Evolutionary conservation across 495 filamentous ascomycete genomes (phyloP).

Genomic region (Neurospora discreta): DNA sequence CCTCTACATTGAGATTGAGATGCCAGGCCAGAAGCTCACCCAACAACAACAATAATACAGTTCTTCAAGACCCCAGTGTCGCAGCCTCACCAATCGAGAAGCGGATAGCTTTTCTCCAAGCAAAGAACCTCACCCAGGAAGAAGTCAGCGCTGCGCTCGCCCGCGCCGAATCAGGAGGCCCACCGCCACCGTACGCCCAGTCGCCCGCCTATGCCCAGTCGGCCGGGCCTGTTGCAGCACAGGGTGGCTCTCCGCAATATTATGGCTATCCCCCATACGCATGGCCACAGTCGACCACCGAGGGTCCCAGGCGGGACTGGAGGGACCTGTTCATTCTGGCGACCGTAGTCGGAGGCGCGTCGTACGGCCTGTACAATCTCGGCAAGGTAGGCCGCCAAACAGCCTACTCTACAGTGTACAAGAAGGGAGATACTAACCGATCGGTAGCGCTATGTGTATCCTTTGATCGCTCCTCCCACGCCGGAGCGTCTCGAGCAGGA

Average conservation of each 20-base stretch:
- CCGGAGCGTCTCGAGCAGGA: slow-evolving; percentile 86
- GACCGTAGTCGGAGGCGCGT: slow-evolving; percentile 74
- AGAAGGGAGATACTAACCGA: slow-evolving; percentile 6
- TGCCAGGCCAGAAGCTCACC: neutral
- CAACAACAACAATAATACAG: slow-evolving; percentile 34
- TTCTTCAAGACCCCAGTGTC: slow-evolving; percentile 88
- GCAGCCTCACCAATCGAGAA: slow-evolving; percentile 87
- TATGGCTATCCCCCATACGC: slow-evolving; percentile 60
- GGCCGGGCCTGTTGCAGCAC: slow-evolving; percentile 31
- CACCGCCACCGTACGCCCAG: slow-evolving; percentile 35
- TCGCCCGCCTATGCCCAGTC: slow-evolving; percentile 18
- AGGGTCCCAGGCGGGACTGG: slow-evolving; percentile 81
- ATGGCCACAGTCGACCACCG: slow-evolving; percentile 50
- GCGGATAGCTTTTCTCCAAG: slow-evolving; percentile 82
- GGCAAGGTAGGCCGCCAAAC: slow-evolving; percentile 49
- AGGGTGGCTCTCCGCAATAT: slow-evolving; percentile 40
- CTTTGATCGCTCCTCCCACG: slow-evolving; percentile 86
- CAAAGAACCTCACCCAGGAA: slow-evolving; percentile 93
- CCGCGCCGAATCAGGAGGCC: slow-evolving; percentile 49
- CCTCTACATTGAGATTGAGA: slow-evolving; percentile 1
- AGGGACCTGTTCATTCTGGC: slow-evolving; percentile 98
- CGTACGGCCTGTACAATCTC: slow-evolving; percentile 77
- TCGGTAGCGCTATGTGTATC: slow-evolving; percentile 70
- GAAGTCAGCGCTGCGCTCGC: slow-evolving; percentile 81
- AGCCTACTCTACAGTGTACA: neutral